Evolutionary conservation across 2,329 filamentous ascomycete species (phyloP), one percentile per base, ranked within the genome.

Genomic region (Fusarium guadeloupense): DNA sequence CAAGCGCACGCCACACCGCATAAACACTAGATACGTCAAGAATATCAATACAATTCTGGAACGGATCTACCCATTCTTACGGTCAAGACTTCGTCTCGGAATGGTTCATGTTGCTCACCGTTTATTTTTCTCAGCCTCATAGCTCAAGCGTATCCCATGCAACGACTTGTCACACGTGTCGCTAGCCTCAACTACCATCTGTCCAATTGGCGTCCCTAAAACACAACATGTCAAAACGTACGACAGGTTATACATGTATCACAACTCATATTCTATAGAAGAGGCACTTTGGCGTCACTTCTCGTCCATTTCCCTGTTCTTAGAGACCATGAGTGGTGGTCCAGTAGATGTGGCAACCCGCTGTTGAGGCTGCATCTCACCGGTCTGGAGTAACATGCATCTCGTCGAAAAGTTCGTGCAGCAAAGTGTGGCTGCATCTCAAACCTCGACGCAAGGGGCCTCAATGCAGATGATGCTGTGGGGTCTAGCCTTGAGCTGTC

Each of bases 111-210:
- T 35, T 42, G 35, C 35, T 63, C 56, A 47, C 66, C 54, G 47
- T 54, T 39, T 28, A 21, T 44, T 35, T n/a, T 42, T 59, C 49
- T 61, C 48, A 66, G 65, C 55, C 63, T 59, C 63, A 53, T 49
- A 47, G 55, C 58, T 64, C 44, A 44, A 64, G 43, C 58, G 53
- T 30, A n/a, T 60, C 30, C 42, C 38, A 56, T 55, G 38, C 50
- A 43, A 28, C 46, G 54, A 17, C 19, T 26, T 54, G 64, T 53
- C 42, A 51, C 47, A 21, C 64, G 45, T 20, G 39, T 52, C 41
- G 53, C 64, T 62, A 38, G 50, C 61, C 57, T 62, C 45, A 44
- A 45, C 21, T 34, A 45, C 44, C 21, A 19, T 35, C 37, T 45
- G 44, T 38, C 44, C 42, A 28, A 33, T 17, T 28, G 56, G 30